Base-by-base conservation (phyloP, 352 stramenopile species). In the Globisporangium parvum region DNA sequence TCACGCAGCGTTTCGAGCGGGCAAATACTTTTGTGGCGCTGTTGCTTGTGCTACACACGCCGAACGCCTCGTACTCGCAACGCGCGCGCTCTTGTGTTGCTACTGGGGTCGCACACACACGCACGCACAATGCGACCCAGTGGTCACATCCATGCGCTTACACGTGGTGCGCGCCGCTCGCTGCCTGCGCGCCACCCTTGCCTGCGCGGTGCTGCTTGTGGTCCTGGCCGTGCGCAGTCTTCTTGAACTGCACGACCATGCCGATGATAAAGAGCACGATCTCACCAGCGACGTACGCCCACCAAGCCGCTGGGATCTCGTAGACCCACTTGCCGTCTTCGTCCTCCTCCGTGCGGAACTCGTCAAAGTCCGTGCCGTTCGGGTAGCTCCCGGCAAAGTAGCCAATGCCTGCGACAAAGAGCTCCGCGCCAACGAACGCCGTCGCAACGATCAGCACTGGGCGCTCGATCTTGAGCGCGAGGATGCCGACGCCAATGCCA, bases 221-320 rank as follows among this genome's bases (percentile, higher is more conserved):
- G 56, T 81, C 63, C 42, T 82, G 70, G 18, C 72, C 75, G 26
- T 63, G 69, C 44, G 72, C 75, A 18, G 75, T 85, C 68, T 85
- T 85, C 58, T 69, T 72, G 49, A 87, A 73, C 62, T 87, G 79
- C 52, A 87, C 65, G 41, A 63, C 51, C 68, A 83, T 69, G 15
- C 79, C 84, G 45, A 88, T n/a, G 11, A 79, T 9, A 46, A 88
- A 88, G 31, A 84, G 59, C 44, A 75, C 65, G 9, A 84, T 4
- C 33, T 73, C 86, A 2, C 67, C 78, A 4, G 64, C 73, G 52
- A 94, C 42, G 60, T 94, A 94, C 15, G 48, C 77, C 82, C 80
- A 94, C 80, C 84, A 92, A 6, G 74, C 77, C 23, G 65, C 66
- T 9, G 77, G 77, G 39, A 94, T 79, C 9, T 68, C 61, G 60